These are phyloP conservation scores for Ampelocalamus luodianensis DNA, from an alignment of 176 grass and related monocot genomes.

Conservation along the genomic window DNA sequence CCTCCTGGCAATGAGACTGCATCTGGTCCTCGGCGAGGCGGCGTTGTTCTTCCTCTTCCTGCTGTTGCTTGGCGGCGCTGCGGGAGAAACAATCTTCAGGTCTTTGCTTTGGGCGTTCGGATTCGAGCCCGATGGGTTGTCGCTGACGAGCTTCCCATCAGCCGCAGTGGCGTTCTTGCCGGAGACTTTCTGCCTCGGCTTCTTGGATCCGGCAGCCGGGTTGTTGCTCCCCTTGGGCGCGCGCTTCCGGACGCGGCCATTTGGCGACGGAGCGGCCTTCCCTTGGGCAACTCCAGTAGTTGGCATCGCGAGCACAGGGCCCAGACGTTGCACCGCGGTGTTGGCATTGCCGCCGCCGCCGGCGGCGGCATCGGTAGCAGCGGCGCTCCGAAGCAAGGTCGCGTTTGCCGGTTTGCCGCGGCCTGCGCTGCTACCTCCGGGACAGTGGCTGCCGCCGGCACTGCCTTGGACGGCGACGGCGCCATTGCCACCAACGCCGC, in stretches of 20 bases:
- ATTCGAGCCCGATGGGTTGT: not conserved
- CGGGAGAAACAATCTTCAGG: not conserved
- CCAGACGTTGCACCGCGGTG: slow-evolving; percentile 6
- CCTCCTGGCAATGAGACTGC: slow-evolving; percentile 17
- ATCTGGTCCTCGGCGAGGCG: not conserved
- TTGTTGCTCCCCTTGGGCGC: slow-evolving; percentile 25
- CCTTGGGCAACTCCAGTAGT: not conserved
- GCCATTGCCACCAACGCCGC: not conserved
- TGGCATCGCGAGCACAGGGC: slow-evolving; percentile 52
- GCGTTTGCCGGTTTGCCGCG: not conserved
- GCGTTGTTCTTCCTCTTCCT: slow-evolving; percentile 19
- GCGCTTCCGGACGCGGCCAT: slow-evolving; percentile 39
- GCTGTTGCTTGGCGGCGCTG: not conserved
- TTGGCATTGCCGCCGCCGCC: not conserved
- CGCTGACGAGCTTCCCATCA: not conserved
- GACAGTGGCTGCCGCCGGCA: not conserved
- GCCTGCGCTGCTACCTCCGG: not conserved
- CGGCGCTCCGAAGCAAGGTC: slow-evolving; percentile 23
- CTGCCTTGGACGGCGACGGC: not conserved
- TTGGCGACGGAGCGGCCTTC: slow-evolving; percentile 14
- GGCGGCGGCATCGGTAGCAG: not conserved
- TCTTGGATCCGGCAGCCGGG: not conserved
- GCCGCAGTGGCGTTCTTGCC: not conserved
- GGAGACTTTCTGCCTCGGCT: slow-evolving; percentile 26
- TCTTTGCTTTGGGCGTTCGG: not conserved